Conservation (phyloP, 108 stramenopile species). For the Skeletonema costatum region DNA sequence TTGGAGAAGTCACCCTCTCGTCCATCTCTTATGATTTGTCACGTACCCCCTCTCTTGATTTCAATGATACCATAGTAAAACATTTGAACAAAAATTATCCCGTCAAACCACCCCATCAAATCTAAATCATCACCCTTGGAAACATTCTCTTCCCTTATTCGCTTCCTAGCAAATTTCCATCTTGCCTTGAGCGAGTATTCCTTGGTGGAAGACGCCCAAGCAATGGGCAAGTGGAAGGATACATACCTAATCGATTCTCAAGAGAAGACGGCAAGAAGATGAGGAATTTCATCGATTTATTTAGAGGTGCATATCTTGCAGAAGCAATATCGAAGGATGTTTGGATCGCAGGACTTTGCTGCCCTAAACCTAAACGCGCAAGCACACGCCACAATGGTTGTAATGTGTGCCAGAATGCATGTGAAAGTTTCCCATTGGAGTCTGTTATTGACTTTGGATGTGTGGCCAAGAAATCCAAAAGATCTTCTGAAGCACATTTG, state of each 20-base stretch:
- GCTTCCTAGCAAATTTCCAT: not conserved
- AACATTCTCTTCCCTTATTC: too few relatives aligned
- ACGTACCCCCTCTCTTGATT: too few relatives aligned
- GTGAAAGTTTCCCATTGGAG: constrained; percentile 4
- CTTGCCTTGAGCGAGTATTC: constrained; percentile 15
- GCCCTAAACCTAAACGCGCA: too few relatives aligned
- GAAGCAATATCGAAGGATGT: not conserved
- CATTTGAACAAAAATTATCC: too few relatives aligned
- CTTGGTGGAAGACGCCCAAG: not conserved
- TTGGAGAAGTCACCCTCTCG: too few relatives aligned
- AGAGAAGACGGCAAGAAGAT: not conserved
- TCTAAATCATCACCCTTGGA: too few relatives aligned
- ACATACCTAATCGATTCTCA: not conserved
- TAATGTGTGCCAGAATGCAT: not conserved
- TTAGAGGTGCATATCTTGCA: not conserved
- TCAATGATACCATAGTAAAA: too few relatives aligned
- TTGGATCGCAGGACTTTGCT: not conserved
- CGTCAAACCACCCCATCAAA: too few relatives aligned
- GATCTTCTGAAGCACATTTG: too few relatives aligned
- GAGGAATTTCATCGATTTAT: not conserved
- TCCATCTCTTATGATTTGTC: too few relatives aligned
- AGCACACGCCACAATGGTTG: not conserved
- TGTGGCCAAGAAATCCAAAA: too few relatives aligned
- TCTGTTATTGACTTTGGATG: constrained; percentile 4
- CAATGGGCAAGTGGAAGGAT: constrained; percentile 10